phyloP scores from a whole-genome alignment of 2,329 filamentous ascomycete species.

The Aspergillus awamori region DNA sequence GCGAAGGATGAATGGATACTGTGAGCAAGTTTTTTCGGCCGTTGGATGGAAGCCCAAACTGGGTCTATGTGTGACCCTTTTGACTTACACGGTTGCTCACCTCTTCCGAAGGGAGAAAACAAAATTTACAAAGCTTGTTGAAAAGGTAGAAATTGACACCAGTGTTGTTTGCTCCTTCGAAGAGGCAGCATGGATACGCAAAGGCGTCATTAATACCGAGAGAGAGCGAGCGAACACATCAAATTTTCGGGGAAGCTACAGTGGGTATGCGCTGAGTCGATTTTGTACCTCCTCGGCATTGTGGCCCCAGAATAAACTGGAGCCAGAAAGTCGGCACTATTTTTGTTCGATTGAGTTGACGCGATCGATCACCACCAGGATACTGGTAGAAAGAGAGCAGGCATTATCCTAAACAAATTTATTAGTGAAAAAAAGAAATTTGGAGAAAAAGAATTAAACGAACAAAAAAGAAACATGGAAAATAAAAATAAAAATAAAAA shows the following conservation, averaged over 20 bases:
- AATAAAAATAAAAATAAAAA: too few relatives aligned
- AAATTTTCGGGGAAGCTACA: background rate
- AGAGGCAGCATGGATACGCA: background rate
- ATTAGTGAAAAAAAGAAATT: background rate
- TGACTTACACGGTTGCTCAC: conserved; percentile 13
- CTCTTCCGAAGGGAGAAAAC: conserved; percentile 7
- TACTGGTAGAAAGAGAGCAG: background rate
- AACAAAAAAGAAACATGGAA: too few relatives aligned
- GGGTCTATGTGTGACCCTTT: conserved; percentile 23
- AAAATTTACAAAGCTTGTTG: background rate
- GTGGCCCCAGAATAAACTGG: background rate
- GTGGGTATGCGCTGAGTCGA: background rate
- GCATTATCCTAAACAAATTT: background rate
- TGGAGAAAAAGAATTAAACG: too few relatives aligned
- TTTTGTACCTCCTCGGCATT: background rate
- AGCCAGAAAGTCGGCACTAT: background rate
- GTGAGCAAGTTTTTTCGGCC: conserved; percentile 3
- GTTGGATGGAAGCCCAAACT: conserved; percentile 14
- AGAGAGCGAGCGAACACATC: background rate
- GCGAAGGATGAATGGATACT: conserved; percentile 11
- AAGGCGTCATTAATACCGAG: background rate
- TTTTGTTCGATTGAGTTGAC: conserved; percentile 2
- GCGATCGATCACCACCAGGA: conserved; percentile 2
- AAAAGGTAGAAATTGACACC: background rate
- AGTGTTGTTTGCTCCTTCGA: background rate